Conservation (phyloP, 2,329 filamentous ascomycete species). For the Pyricularia pennisetigena region DNA sequence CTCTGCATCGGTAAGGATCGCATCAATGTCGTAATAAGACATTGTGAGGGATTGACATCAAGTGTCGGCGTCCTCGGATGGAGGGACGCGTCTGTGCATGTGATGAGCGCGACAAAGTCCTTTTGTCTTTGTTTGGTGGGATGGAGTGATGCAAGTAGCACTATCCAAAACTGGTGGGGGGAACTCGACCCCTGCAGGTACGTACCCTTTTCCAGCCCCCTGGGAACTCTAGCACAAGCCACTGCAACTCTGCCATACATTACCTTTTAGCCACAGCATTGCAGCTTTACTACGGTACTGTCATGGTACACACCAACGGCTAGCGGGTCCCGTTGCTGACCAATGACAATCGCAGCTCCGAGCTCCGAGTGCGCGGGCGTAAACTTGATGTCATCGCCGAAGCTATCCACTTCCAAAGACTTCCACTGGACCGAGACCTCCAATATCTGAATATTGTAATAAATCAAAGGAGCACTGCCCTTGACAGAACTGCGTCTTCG, state of each 20-base stretch:
- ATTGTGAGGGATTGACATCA: slow-evolving; percentile 21
- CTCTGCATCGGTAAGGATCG: slow-evolving; percentile 78
- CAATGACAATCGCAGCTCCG: not conserved
- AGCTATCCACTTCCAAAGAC: not conserved
- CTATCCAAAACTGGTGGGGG: not conserved
- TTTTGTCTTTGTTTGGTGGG: not conserved
- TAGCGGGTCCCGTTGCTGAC: not conserved
- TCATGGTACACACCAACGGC: no score
- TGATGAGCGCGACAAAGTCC: not conserved
- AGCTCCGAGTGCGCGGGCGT: not conserved
- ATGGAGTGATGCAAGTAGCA: not conserved
- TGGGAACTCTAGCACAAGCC: not conserved
- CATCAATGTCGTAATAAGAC: slow-evolving; percentile 79
- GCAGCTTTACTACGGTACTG: no score
- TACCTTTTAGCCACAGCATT: not conserved
- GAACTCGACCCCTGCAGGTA: not conserved
- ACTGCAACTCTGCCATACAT: not conserved
- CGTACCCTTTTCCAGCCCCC: not conserved
- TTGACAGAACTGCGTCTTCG: no score
- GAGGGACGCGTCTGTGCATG: not conserved
- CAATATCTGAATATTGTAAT: no score
- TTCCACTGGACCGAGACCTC: not conserved
- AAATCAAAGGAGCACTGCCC: not conserved
- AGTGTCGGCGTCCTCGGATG: not conserved
- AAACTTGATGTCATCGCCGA: slow-evolving; percentile 7